Conservation (phyloP, 2,329 filamentous ascomycete species). For the Diaporthe citriasiana region DNA sequence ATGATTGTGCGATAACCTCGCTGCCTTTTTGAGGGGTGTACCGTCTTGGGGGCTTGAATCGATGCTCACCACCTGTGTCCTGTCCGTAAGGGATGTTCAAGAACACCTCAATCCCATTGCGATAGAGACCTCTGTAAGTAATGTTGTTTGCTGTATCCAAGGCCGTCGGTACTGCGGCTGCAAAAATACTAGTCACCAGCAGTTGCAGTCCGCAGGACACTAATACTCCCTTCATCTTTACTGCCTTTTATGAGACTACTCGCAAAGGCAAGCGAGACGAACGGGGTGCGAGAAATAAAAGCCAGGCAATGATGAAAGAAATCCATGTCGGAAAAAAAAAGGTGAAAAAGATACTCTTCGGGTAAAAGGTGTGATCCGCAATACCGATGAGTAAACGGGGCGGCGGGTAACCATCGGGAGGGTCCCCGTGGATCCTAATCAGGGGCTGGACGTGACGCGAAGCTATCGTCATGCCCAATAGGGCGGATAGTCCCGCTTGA, state of each 20-base stretch:
- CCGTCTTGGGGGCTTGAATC: conserved; percentile 61
- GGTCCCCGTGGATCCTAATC: conserved; percentile 20
- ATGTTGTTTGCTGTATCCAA: conserved; percentile 45
- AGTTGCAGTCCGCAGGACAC: not conserved
- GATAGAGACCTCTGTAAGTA: conserved; percentile 58
- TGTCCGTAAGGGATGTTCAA: conserved; percentile 62
- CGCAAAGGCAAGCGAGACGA: not conserved
- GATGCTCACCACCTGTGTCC: conserved; percentile 59
- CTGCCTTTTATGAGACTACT: not conserved
- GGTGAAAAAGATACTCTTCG: not conserved
- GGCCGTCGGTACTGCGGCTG: not conserved
- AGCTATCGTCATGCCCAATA: conserved; percentile 24
- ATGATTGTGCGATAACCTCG: conserved; percentile 55
- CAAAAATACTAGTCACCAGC: not conserved
- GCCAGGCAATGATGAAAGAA: not conserved
- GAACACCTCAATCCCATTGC: conserved; percentile 62
- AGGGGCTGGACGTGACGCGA: conserved; percentile 16
- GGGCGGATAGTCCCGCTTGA: not conserved
- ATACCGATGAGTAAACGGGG: not conserved
- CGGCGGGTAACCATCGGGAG: conserved; percentile 13
- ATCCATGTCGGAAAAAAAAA: not conserved
- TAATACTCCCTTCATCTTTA: conserved; percentile 22
- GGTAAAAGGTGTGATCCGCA: not conserved
- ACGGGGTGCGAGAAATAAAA: not conserved
- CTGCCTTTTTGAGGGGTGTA: conserved; percentile 51